Conservation (phyloP, 2,329 filamentous ascomycete species). For the Fusarium oxysporum region DNA sequence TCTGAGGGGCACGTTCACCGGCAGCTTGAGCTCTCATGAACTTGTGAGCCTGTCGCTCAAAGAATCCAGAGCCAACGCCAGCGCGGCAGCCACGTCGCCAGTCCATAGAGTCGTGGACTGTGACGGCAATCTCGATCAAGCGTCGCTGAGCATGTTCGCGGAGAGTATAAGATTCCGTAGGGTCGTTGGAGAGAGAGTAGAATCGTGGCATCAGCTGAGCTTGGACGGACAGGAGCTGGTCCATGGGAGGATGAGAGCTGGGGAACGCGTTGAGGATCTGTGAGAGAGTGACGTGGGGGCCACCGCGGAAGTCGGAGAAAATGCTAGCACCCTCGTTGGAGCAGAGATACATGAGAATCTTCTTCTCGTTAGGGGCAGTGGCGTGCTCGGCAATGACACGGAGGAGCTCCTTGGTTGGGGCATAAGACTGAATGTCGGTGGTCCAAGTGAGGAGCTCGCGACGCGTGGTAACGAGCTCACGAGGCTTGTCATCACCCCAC, state of each 20-base stretch:
- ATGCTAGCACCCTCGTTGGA: conserved; percentile 90
- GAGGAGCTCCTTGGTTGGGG: conserved; percentile 88
- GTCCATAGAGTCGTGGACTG: conserved; percentile 86
- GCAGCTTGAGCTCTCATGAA: conserved; percentile 75
- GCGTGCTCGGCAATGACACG: conserved; percentile 89
- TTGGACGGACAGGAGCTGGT: conserved; percentile 81
- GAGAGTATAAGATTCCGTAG: conserved; percentile 78
- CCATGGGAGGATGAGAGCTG: conserved; percentile 87
- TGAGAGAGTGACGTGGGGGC: conserved; percentile 83
- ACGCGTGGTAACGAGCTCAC: conserved; percentile 89
- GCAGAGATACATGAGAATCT: conserved; percentile 86
- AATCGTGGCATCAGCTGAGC: conserved; percentile 96
- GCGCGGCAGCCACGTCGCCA: conserved; percentile 80
- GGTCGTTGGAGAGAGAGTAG: conserved; percentile 97
- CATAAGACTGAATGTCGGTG: conserved; percentile 90
- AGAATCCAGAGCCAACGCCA: conserved; percentile 91
- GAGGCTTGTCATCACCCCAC: conserved; percentile 90
- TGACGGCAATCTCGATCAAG: conserved; percentile 95
- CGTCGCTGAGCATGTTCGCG: conserved; percentile 78
- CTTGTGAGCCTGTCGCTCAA: conserved; percentile 83
- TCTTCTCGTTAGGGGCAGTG: conserved; percentile 82
- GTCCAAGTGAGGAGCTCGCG: conserved; percentile 97
- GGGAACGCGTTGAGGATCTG: conserved; percentile 94
- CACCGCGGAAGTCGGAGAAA: conserved; percentile 95
- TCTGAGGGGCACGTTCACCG: conserved; percentile 67